These are phyloP conservation scores for Candida pseudoviswanathii DNA, from an alignment of 1,139 yeast genomes.

Conservation along the genomic window DNA sequence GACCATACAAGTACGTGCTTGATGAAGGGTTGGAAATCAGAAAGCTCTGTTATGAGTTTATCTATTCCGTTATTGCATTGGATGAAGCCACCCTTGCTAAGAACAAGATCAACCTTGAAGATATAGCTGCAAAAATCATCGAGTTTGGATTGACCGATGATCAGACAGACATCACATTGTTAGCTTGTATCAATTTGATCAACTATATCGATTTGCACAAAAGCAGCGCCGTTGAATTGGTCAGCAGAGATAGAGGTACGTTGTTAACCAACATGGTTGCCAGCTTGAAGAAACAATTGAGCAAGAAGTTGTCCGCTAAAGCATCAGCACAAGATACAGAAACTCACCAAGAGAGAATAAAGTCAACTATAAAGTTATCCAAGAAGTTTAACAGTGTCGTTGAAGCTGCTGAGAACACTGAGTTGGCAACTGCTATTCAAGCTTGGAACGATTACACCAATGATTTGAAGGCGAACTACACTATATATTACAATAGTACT, in stretches of 20 bases:
- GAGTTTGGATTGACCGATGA: slow-evolving; percentile 38
- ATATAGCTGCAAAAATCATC: slow-evolving; percentile 31
- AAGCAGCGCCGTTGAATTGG: slow-evolving; percentile 16
- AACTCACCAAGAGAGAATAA: slow-evolving; percentile 19
- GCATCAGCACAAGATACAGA: slow-evolving; percentile 45
- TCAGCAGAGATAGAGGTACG: slow-evolving; percentile 19
- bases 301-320: slow-evolving; percentile 40
- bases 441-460: slow-evolving; percentile 13
- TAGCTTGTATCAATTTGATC: slow-evolving; percentile 36
- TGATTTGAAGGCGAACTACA: slow-evolving; percentile 13
- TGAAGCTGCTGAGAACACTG: slow-evolving; percentile 11
- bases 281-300: slow-evolving; percentile 30
- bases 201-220: slow-evolving; percentile 30
- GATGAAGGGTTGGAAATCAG: slow-evolving; percentile 80
- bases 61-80: slow-evolving; percentile 53
- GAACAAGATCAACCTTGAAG: slow-evolving; percentile 22
- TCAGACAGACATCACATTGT: slow-evolving; percentile 42
- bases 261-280: slow-evolving; percentile 24
- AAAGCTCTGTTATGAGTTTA: slow-evolving; percentile 70
- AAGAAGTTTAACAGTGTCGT: slow-evolving; percentile 15
- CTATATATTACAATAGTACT: slow-evolving; percentile 16
- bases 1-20: slow-evolving; percentile 81
- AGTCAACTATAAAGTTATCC: slow-evolving; percentile 17
- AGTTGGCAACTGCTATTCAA: slow-evolving; percentile 6
- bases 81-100: slow-evolving; percentile 24